Base-by-base conservation (phyloP, 129 eudicot species). In the Chrysanthemum seticuspe region DNA sequence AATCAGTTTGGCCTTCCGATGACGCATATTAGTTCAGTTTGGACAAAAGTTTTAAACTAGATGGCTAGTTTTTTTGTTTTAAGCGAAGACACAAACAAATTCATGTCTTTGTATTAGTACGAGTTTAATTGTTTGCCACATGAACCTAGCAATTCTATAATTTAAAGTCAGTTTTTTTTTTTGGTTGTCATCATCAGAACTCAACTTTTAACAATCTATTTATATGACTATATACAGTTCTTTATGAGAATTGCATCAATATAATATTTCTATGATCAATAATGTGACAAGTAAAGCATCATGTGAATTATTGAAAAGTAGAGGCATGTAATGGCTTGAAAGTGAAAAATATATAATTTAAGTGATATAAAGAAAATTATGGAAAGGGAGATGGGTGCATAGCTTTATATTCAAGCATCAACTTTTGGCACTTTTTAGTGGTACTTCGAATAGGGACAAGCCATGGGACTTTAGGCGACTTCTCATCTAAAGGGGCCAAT, bases 371-470 rank as follows among this genome's bases (percentile, higher is more conserved):
- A 70, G 71, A 61, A 76, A 70, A 69, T 62, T 51, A 67, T 69
- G 70, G 65, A 36, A 69, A 74, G 62, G 65, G 75, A 70, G 50
- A 77, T 77, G 72, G 81, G 59, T 36, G 49, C 63, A 68, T 76
- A 67, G 52, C 81, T 77, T 77, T 77, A 69, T 50, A 61, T 6
- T 77, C 31, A 77, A 76, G 76, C 71, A 70, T 77, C 68, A 31
- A 70, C 52, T 70, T 70, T 36, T 23, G 71, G 27, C 53, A 63
- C 62, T 34, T 74, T 74, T 63, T 40, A 7, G 10, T 63, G 63
- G 54, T 74, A 74, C 78, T 51, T 62, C 31, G 59, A 48, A 40
- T 6, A 12, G 16, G 34, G 50, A 74, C 62, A 59, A 12, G 3
- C 13, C 13, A 18, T 10, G 15, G 27, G 9, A 19, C 21, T 29